These are phyloP conservation scores for Stentor roeselii DNA, from an alignment of 73 alveolate genomes.

Conservation along the genomic window DNA sequence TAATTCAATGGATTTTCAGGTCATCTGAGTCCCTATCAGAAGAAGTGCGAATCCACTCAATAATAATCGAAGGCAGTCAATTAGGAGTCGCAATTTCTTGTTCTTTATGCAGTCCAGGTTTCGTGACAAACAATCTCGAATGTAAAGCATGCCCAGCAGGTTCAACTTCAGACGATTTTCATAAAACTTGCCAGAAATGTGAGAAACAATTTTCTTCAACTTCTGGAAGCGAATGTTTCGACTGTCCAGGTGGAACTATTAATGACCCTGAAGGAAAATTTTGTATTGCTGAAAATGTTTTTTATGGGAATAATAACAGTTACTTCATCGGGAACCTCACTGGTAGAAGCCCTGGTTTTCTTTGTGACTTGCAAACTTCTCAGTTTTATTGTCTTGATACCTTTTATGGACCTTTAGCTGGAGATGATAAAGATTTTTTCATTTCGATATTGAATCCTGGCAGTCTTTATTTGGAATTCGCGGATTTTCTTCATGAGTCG, in stretches of 20 bases:
- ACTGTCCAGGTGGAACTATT: background rate
- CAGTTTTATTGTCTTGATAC: background rate
- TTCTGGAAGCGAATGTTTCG: background rate
- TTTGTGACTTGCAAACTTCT: background rate
- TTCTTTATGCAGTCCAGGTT: background rate
- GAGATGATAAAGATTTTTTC: background rate
- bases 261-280: background rate
- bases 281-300: background rate
- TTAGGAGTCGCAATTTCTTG: background rate
- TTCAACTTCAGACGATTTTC: background rate
- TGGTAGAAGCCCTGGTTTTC: background rate
- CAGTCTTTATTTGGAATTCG: background rate
- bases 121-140: background rate
- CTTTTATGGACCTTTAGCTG: constrained; percentile 19
- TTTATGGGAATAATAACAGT: background rate
- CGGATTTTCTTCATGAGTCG: background rate
- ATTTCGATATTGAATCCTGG: constrained; percentile 9
- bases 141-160: background rate
- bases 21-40: background rate
- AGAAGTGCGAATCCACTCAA: background rate
- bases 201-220: background rate
- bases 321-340: background rate
- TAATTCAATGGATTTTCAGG: background rate
- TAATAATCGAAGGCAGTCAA: background rate
- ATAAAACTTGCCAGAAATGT: background rate